Evolutionary conservation across 1,139 yeast genomes (phyloP).

Genomic region (Pichia cactophila): DNA sequence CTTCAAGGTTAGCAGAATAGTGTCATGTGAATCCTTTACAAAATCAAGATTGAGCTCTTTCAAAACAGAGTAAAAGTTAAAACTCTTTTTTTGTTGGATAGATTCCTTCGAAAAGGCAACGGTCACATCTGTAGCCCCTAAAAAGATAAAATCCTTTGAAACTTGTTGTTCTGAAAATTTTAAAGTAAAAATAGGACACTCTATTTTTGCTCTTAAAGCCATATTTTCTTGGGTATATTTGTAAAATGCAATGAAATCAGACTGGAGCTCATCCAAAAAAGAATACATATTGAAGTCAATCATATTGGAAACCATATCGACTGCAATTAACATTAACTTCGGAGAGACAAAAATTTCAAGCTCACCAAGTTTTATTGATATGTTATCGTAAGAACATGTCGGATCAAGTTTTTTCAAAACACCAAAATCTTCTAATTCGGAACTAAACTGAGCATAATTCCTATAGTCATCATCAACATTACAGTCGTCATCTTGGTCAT

Average conservation of each 20-base stretch:
- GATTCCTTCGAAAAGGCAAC: slow-evolving; percentile 5
- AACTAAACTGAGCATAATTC: slow-evolving; percentile 6
- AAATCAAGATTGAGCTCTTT: slow-evolving; percentile 33
- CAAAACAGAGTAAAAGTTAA: slow-evolving; percentile 6
- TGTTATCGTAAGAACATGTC: slow-evolving; percentile 42
- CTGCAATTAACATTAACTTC: slow-evolving; percentile 27
- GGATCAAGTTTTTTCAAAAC: slow-evolving; percentile 16
- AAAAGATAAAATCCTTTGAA: slow-evolving; percentile 5
- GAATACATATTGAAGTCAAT: slow-evolving; percentile 32
- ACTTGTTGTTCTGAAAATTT: slow-evolving; percentile 34
- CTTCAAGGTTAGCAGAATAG: not conserved
- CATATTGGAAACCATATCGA: slow-evolving; percentile 30
- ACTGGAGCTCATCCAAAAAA: slow-evolving; percentile 58
- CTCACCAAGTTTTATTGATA: slow-evolving; percentile 46
- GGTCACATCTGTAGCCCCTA: slow-evolving; percentile 6
- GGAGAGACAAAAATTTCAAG: slow-evolving; percentile 36
- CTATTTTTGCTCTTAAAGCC: slow-evolving; percentile 30
- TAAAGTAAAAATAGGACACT: slow-evolving; percentile 42
- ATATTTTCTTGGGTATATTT: slow-evolving; percentile 8
- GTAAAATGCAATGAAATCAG: slow-evolving; percentile 45
- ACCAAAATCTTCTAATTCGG: slow-evolving; percentile 8
- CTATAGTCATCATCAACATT: slow-evolving; percentile 8
- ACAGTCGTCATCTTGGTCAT: slow-evolving; percentile 8
- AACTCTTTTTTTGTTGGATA: not conserved
- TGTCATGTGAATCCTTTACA: slow-evolving; percentile 4